Base-by-base conservation (phyloP, 495 filamentous ascomycete species). In the Neurospora sp. region DNA sequence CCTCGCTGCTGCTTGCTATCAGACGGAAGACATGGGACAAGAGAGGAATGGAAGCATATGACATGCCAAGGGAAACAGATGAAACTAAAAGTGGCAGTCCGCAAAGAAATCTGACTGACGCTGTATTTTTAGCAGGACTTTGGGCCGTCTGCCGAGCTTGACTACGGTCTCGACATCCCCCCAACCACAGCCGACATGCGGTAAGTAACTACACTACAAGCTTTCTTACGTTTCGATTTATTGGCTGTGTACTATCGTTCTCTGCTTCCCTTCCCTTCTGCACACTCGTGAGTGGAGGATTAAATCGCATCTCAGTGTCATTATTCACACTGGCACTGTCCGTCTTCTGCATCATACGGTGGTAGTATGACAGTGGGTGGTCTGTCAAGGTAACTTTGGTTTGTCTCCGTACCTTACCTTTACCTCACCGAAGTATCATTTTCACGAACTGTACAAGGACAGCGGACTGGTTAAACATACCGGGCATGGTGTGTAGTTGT, bases 111-210 rank as follows among this genome's bases (percentile, higher is more conserved):
- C 73, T 72, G 70, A 75, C 76, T 75, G 73, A 71, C 74, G 70
- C 71, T 78, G 71, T 48, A 72, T 73, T 69, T 78, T 78, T 76
- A 82, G 77, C 80, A 86, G 84, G 84, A 85, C 72, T 86, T 83
- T 81, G 84, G 84, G 82, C 79, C 82, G 79, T 83, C 84, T 76
- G 75, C 81, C 75, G 84, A 83, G 82, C 80, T 86, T 77, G 83
- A 84, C 75, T 86, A 85, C 75, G 12, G 54, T 66, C 80, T 86
- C 71, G 84, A 86, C 69, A 79, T 84, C 73, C 81, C 54, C 54
- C 54, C 80, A 70, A 77, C 81, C 40, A 76, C 82, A 76, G 76
- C 82, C 84, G 83, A 86, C 79, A 85, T 86, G 83, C 82, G 84
- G 83, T 85, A 76, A 77, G 84, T 83, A 66, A 69, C 42, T 18